These are phyloP conservation scores for Colletotrichum sp. DNA, from an alignment of 2,329 filamentous ascomycete species.

Conservation along the genomic window DNA sequence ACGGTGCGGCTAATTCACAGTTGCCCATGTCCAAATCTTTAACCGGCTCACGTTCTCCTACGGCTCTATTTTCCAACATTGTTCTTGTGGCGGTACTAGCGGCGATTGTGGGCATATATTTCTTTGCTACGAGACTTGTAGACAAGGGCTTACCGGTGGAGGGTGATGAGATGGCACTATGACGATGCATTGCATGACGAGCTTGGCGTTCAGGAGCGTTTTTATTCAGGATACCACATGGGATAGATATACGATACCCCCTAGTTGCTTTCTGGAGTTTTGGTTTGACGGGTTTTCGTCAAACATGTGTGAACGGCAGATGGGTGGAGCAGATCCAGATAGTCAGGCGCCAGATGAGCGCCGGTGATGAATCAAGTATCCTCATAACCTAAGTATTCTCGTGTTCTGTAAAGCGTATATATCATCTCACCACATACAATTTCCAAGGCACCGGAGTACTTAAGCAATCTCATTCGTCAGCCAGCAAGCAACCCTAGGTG, in stretches of 20 bases:
- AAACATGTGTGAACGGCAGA: not conserved
- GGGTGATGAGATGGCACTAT: not conserved
- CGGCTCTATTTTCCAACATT: conserved; percentile 3
- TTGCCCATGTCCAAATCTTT: not conserved
- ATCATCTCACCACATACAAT: not conserved
- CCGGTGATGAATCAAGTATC: not conserved
- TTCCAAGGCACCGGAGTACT: not conserved
- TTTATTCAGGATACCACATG: conserved; percentile 9
- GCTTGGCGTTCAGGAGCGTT: conserved; percentile 11
- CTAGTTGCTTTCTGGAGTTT: not conserved
- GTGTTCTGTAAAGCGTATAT: not conserved
- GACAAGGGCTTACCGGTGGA: not conserved
- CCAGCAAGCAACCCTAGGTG: not conserved
- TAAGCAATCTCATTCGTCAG: not conserved
- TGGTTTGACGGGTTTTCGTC: not conserved
- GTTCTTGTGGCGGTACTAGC: conserved; percentile 8
- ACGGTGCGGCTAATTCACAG: not conserved
- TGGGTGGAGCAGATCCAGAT: not conserved
- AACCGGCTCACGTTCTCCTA: not conserved
- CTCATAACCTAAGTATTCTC: not conserved
- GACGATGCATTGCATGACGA: not conserved
- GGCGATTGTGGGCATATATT: not conserved
- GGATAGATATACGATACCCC: conserved; percentile 21
- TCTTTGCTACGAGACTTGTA: not conserved
- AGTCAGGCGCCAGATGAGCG: not conserved